Conservation (phyloP, 2,329 filamentous ascomycete genomes). For the Chaetomium olivaceum region DNA sequence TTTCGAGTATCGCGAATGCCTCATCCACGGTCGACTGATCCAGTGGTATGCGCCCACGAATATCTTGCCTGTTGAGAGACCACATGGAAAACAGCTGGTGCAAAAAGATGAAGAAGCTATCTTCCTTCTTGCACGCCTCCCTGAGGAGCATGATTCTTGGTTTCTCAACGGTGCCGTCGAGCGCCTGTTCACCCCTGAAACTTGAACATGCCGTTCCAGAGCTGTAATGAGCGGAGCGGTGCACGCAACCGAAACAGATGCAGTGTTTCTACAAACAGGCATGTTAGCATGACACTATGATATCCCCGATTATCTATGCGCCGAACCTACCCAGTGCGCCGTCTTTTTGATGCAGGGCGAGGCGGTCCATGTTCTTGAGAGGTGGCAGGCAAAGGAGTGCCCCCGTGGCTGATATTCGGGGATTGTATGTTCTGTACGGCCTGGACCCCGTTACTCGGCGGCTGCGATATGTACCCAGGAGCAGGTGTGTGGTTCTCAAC, state of each 20-base stretch:
- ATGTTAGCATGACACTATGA: not conserved
- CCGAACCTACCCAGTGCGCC: constrained; percentile 28
- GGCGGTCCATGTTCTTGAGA: not conserved
- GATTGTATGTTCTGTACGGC: not conserved
- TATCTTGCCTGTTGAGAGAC: constrained; percentile 42
- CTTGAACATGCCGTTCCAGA: constrained; percentile 21
- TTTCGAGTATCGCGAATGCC: constrained; percentile 40
- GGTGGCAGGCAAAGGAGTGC: not conserved
- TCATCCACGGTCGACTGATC: constrained; percentile 34
- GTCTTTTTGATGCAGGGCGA: constrained; percentile 23
- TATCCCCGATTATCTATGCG: not conserved
- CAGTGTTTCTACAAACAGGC: not conserved
- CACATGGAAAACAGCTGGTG: constrained; percentile 67
- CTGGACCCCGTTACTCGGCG: not conserved
- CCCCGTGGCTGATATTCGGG: not conserved
- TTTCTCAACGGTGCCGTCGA: constrained; percentile 41
- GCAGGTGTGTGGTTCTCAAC: not conserved
- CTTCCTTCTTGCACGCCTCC: constrained; percentile 56
- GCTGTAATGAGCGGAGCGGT: constrained; percentile 2
- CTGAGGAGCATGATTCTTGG: constrained; percentile 56
- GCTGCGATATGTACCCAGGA: not conserved
- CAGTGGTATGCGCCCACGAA: constrained; percentile 43
- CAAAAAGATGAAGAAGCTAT: constrained; percentile 64
- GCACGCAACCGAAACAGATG: not conserved
- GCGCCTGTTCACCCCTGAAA: constrained; percentile 31